phyloP scores from a whole-genome alignment of 331 rosid genomes.

The Acacia pycnantha region DNA sequence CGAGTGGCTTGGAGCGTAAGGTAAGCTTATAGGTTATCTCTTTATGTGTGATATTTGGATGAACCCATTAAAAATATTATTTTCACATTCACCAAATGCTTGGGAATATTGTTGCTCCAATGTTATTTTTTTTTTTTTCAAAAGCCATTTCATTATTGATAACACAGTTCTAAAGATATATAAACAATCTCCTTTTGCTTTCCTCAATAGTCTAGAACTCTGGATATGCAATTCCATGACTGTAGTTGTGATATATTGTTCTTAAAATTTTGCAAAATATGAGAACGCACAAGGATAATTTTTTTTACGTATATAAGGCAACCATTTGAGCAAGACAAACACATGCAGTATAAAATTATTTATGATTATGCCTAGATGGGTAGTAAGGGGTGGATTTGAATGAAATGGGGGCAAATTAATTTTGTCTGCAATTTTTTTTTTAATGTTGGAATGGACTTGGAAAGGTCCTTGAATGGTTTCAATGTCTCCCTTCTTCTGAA shows the following conservation, averaged over 20 bases:
- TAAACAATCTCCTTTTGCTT: background rate
- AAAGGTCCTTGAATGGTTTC: background rate
- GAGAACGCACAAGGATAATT: background rate
- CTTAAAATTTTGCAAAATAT: background rate
- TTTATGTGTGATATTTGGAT: constrained; percentile 4
- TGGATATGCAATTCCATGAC: background rate
- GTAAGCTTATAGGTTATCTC: constrained; percentile 44
- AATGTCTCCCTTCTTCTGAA: background rate
- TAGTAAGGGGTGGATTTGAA: background rate
- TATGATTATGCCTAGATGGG: background rate
- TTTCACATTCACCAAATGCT: background rate
- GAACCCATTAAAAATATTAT: background rate
- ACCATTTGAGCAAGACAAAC: background rate
- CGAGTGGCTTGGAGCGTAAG: constrained; percentile 75
- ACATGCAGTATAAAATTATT: background rate
- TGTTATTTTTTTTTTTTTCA: background rate
- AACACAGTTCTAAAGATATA: background rate
- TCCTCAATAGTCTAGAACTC: background rate
- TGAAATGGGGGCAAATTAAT: background rate
- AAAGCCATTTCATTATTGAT: background rate
- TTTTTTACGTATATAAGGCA: background rate
- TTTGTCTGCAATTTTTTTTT: background rate
- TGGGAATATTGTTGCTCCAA: background rate
- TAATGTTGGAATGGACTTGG: background rate
- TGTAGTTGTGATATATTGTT: background rate